Base-by-base conservation (phyloP, 306 rosid genomes). In the Vigna mungo region DNA sequence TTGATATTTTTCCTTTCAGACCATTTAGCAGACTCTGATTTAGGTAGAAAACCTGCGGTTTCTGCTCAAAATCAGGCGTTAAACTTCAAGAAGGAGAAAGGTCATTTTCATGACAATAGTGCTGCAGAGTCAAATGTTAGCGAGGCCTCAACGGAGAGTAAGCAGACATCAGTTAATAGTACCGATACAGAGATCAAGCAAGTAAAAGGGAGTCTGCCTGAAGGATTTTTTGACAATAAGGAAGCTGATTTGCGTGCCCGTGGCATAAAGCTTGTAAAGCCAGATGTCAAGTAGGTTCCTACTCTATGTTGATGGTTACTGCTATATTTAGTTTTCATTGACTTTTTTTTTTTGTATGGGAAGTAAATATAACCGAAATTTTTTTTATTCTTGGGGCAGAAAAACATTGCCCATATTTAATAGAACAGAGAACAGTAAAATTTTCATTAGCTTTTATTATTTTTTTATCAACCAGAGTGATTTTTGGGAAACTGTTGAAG, bases 171-270 rank as follows among this genome's bases (percentile, higher is more conserved):
- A 39, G 61, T 60, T 48, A 59, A 74, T 76, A 55, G 70, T 79
- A 32, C 77, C 77, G 91, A 77, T 83, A 70, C 88, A 30, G 96
- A 90, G 76, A 76, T 17, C 75, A 87, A 85, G 80, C 96, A 88
- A 86, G 86, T 46, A 27, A 87, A 85, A 78, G 96, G 93, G 51
- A 88, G 86, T 87, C 87, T 95, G 69, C 99, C 99, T 41, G 99
- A 90, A 84, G 99, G 99, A 65, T 95, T 95, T 85, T 95, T 92
- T 86, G 99, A 95, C 78, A 90, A 89, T 78, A 95, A 95, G 88
- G 99, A 95, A 37, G 99, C 97, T 46, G 99, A 95, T 79, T 76
- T 92, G 81, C 90, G 84, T 54, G 99, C 98, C 46, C 89, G 95
- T 47, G 99, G 99, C 82, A 89, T 92, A 67, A 95, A 91, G 85